Evolutionary conservation across 441 rosid species (phyloP).

Genomic region (Pelargonium cotyledonis): DNA sequence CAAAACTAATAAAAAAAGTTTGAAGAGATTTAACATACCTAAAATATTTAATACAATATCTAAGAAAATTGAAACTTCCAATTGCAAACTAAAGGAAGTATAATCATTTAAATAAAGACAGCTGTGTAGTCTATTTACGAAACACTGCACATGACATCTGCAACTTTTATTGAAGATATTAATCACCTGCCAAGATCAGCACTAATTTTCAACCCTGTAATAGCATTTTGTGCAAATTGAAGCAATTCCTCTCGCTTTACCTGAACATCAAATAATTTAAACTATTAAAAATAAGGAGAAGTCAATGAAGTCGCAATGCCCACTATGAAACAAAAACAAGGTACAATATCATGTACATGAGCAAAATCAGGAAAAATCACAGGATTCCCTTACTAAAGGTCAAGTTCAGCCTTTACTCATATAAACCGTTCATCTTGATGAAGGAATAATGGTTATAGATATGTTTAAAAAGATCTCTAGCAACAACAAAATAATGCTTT

Average conservation of each 20-base stretch:
- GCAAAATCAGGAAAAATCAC: background rate
- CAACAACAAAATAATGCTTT: background rate
- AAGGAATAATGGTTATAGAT: background rate
- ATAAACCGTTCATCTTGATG: conserved; percentile 7
- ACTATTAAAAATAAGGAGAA: conserved; percentile 5
- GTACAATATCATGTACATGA: background rate
- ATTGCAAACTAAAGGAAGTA: too few species aligned
- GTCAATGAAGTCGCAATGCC: background rate
- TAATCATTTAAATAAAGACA: too few species aligned
- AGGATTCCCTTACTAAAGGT: background rate
- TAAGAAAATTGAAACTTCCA: too few species aligned
- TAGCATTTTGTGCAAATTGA: conserved; percentile 85
- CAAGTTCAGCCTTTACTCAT: background rate
- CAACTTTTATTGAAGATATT: background rate
- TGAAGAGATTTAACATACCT: too few species aligned
- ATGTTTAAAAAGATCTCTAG: background rate
- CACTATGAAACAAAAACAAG: background rate
- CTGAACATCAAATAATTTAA: conserved; percentile 31
- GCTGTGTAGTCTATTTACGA: background rate
- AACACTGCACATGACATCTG: background rate
- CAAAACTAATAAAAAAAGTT: too few species aligned
- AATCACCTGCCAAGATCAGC: conserved; percentile 71
- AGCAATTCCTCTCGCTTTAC: conserved; percentile 95
- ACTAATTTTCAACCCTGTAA: conserved; percentile 81
- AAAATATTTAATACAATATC: too few species aligned